phyloP scores from a whole-genome alignment of 2,329 filamentous ascomycete species.

The Pseudogymnoascus sp. region DNA sequence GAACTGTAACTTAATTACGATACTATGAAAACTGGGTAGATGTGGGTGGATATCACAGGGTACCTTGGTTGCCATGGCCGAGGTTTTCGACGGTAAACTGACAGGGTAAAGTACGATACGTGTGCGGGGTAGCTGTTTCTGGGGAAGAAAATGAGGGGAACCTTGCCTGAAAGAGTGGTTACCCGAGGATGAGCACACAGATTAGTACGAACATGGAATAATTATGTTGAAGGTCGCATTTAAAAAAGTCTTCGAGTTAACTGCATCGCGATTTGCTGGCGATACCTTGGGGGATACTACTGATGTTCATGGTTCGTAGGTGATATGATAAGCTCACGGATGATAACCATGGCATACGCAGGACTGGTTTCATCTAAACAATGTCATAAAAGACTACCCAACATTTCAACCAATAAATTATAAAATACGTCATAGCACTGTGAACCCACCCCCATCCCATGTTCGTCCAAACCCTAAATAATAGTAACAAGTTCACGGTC shows the following conservation, averaged over 20 bases:
- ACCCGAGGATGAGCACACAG: neutral
- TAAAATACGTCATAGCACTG: neutral
- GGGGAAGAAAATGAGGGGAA: neutral
- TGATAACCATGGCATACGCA: too few species aligned
- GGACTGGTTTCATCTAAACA: neutral
- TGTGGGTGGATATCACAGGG: neutral
- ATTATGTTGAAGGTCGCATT: neutral
- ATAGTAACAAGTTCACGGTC: neutral
- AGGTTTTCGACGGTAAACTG: neutral
- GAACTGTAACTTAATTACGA: neutral
- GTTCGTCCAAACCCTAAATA: neutral
- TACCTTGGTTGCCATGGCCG: neutral
- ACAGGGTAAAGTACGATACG: neutral
- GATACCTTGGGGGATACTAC: neutral
- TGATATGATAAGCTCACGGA: neutral
- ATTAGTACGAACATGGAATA: neutral
- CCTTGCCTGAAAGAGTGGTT: neutral
- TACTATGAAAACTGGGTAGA: neutral
- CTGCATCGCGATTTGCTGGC: too few species aligned
- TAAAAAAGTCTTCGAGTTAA: neutral
- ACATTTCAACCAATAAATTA: neutral
- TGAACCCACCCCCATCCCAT: neutral
- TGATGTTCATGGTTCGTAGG: neutral
- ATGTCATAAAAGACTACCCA: neutral
- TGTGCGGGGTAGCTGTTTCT: neutral